Evolutionary conservation across 1,139 yeast species (phyloP).

Genomic region (Wickerhamiella infanticola): DNA sequence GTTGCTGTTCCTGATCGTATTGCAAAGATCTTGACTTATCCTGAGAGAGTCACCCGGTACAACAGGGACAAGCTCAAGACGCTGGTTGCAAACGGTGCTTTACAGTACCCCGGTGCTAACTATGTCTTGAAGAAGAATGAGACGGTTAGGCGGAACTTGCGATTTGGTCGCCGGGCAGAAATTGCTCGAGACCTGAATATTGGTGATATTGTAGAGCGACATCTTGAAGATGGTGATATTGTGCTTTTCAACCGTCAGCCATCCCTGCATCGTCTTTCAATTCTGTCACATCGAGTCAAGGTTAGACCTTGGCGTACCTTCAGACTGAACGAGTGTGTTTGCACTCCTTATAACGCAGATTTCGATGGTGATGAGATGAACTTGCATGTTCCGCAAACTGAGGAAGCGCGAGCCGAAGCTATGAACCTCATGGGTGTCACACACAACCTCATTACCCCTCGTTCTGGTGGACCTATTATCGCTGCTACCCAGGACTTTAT

Average conservation of each 20-base stretch:
- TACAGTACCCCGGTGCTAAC: constrained; percentile 90
- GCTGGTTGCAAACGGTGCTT: constrained; percentile 72
- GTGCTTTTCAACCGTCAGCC: constrained; percentile 97
- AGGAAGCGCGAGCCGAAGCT: constrained; percentile 97
- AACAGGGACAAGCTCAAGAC: constrained; percentile 62
- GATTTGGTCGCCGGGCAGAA: constrained; percentile 74
- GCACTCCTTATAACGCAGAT: constrained; percentile 99
- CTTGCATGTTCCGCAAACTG: constrained; percentile 98
- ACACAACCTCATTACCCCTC: constrained; percentile 84
- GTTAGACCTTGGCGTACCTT: constrained; percentile 97
- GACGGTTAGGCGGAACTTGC: constrained; percentile 61
- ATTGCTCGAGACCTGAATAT: constrained; percentile 60
- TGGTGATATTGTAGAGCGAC: constrained; percentile 97
- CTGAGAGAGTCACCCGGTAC: constrained; percentile 85
- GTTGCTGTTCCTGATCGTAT: constrained; percentile 97
- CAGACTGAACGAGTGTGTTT: constrained; percentile 94
- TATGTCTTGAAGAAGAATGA: constrained; percentile 73
- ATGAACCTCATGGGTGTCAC: constrained; percentile 96
- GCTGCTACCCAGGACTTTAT: constrained; percentile 99
- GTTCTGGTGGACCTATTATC: constrained; percentile 96
- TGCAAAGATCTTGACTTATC: constrained; percentile 89
- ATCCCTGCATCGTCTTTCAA: constrained; percentile 85
- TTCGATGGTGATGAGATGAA: constrained; percentile 99
- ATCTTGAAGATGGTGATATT: constrained; percentile 90
- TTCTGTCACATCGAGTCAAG: constrained; percentile 88